A percentile compares a stretch with the other conserved stretches of the same genome.
These are phyloP conservation scores for Xylaria sp. DNA, from an alignment of 2,329 filamentous ascomycete species.

Conservation along the genomic window DNA sequence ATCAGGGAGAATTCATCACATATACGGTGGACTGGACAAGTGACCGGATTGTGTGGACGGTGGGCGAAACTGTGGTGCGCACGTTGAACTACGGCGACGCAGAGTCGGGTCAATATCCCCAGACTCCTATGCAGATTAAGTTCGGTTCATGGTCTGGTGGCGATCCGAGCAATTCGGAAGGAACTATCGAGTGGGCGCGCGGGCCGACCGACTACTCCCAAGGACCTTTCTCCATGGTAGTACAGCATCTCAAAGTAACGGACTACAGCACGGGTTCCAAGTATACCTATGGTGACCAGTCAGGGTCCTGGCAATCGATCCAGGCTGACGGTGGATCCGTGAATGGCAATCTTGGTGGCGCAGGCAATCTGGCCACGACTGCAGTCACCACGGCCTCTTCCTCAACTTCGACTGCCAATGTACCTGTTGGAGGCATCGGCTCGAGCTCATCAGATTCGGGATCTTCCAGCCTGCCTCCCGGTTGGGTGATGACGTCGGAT, in stretches of 20 bases:
- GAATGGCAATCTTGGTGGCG: slow-evolving; percentile 72
- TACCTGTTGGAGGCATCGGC: slow-evolving; percentile 78
- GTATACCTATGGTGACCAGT: slow-evolving; percentile 84
- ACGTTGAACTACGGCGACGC: slow-evolving; percentile 78
- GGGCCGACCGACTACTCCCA: slow-evolving; percentile 85
- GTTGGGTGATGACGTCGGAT: slow-evolving; percentile 81
- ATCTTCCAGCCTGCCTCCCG: slow-evolving; percentile 72
- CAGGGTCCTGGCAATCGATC: slow-evolving; percentile 85
- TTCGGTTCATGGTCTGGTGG: slow-evolving; percentile 94
- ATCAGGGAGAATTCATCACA: slow-evolving; percentile 81
- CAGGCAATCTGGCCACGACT: slow-evolving; percentile 63
- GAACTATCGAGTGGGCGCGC: slow-evolving; percentile 90
- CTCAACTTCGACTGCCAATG: slow-evolving; percentile 69
- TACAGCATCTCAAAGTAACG: slow-evolving; percentile 78
- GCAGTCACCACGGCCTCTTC: slow-evolving; percentile 73
- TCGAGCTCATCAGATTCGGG: slow-evolving; percentile 63
- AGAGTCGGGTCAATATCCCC: slow-evolving; percentile 81
- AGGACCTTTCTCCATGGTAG: slow-evolving; percentile 87
- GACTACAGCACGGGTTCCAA: slow-evolving; percentile 93
- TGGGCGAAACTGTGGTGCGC: slow-evolving; percentile 81
- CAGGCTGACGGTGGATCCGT: slow-evolving; percentile 80
- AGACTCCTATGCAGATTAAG: slow-evolving; percentile 95
- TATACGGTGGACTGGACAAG: slow-evolving; percentile 94
- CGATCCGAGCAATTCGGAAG: slow-evolving; percentile 79
- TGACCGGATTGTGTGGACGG: slow-evolving; percentile 85